phyloP scores from a whole-genome alignment of 2,329 filamentous ascomycete species.

The Epicoccum nigrum region DNA sequence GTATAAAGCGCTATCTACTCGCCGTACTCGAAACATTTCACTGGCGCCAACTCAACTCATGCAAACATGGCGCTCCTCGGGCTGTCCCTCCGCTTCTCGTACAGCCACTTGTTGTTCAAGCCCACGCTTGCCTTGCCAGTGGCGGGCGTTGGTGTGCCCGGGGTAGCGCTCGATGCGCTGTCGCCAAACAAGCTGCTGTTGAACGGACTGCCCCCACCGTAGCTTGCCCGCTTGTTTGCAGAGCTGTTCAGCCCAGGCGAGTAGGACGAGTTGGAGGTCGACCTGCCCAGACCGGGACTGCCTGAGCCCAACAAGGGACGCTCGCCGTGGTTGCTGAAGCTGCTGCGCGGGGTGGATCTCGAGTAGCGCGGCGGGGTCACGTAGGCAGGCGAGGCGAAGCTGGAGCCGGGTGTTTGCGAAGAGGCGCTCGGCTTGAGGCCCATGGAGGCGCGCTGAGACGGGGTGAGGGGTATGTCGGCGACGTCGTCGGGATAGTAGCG shows the following conservation, averaged over 20 bases:
- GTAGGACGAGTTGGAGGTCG: constrained; percentile 52
- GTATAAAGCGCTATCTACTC: constrained; percentile 38
- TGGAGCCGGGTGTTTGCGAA: constrained; percentile 68
- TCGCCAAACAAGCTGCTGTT: constrained; percentile 46
- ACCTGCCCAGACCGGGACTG: constrained; percentile 52
- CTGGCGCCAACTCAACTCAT: constrained; percentile 9
- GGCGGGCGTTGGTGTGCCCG: constrained; percentile 71
- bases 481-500: constrained; percentile 69
- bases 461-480: constrained; percentile 87
- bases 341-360: constrained; percentile 71
- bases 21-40: constrained; percentile 7
- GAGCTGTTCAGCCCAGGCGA: constrained; percentile 58
- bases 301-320: constrained; percentile 60
- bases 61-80: constrained; percentile 45
- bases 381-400: constrained; percentile 60
- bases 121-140: constrained; percentile 69
- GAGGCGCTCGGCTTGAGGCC: constrained; percentile 72
- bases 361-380: constrained; percentile 88
- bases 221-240: constrained; percentile 65
- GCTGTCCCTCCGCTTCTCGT: constrained; percentile 74
- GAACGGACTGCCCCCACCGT: constrained; percentile 56
- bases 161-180: constrained; percentile 50
- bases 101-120: constrained; percentile 93
- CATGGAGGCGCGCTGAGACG: constrained; percentile 83
- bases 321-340: constrained; percentile 56